Conservation (phyloP, 371 early-diverging fungal genomes). For the Rhizomucor pusillus region DNA sequence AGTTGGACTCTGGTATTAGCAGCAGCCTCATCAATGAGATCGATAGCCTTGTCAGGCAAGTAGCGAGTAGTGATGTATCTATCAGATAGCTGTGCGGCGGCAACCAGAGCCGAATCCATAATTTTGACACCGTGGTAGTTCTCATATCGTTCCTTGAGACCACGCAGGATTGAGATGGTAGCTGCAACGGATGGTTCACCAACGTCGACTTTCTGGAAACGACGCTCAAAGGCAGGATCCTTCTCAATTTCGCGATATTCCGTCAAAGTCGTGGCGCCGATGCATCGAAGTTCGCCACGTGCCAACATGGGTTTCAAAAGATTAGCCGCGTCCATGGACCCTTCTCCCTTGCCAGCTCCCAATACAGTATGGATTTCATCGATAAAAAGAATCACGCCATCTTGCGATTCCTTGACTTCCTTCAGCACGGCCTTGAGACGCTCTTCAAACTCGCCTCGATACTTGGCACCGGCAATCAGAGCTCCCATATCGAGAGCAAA, state of each 20-base stretch:
- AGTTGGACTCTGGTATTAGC: constrained; percentile 93
- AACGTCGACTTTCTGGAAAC: constrained; percentile 85
- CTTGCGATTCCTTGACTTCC: constrained; percentile 89
- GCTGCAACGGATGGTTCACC: constrained; percentile 81
- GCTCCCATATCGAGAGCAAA: constrained; percentile 97
- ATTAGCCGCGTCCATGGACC: constrained; percentile 94
- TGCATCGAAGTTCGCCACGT: constrained; percentile 80
- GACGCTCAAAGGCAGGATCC: constrained; percentile 88
- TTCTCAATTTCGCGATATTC: constrained; percentile 86
- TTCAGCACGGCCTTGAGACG: constrained; percentile 96
- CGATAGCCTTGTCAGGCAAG: constrained; percentile 85
- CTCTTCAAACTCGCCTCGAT: constrained; percentile 99
- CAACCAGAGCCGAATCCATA: constrained; percentile 75
- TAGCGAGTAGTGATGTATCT: constrained; percentile 81
- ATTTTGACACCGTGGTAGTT: constrained; percentile 86
- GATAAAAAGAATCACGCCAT: constrained; percentile 95
- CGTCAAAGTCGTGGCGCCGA: constrained; percentile 89
- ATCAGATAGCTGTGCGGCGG: constrained; percentile 76
- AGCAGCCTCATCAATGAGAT: constrained; percentile 91
- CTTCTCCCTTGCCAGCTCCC: constrained; percentile 91
- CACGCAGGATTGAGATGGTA: constrained; percentile 83
- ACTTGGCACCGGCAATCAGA: constrained; percentile 84
- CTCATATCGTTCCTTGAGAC: constrained; percentile 84
- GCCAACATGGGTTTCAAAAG: constrained; percentile 89
- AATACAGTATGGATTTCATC: constrained; percentile 98